A percentile compares a stretch with the other conserved stretches of the same genome.
Evolutionary conservation across 306 rosid genomes (phyloP).

Genomic region (Lathyrus tuberosus): DNA sequence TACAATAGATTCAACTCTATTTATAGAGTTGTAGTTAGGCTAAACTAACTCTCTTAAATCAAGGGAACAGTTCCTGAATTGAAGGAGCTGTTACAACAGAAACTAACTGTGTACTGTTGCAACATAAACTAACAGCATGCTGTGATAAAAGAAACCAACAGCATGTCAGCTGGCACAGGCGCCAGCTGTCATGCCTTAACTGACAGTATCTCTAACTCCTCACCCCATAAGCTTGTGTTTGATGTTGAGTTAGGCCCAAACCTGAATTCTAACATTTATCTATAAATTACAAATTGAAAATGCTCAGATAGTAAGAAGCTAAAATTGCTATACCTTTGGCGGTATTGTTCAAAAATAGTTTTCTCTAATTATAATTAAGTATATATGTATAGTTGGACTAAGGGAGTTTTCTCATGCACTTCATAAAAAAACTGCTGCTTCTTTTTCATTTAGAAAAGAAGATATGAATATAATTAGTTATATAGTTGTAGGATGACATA

Average conservation of each 20-base stretch:
- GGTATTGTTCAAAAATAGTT: slow-evolving; percentile 11
- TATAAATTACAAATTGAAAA: slow-evolving; percentile 26
- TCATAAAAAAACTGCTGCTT: slow-evolving; percentile 21
- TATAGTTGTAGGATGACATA: slow-evolving; percentile 29
- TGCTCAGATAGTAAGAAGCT: slow-evolving; percentile 15
- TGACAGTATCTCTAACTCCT: not conserved
- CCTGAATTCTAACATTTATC: not conserved
- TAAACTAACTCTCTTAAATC: no score
- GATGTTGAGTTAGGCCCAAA: not conserved
- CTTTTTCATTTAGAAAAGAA: not conserved
- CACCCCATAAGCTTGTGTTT: not conserved
- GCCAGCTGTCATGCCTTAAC: no score
- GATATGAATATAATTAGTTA: slow-evolving; percentile 15
- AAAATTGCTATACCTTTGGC: not conserved
- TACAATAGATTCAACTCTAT: no score
- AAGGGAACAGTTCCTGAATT: no score
- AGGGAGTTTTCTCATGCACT: slow-evolving; percentile 23
- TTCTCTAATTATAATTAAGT: slow-evolving; percentile 26
- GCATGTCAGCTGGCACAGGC: no score
- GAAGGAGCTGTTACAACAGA: no score
- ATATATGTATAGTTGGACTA: slow-evolving; percentile 16
- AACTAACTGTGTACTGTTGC: no score
- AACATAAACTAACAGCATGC: no score
- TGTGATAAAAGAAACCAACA: no score
- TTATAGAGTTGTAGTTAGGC: no score